Base-by-base conservation (phyloP, 176 grass and related monocot species). In the Zea luxurians region DNA sequence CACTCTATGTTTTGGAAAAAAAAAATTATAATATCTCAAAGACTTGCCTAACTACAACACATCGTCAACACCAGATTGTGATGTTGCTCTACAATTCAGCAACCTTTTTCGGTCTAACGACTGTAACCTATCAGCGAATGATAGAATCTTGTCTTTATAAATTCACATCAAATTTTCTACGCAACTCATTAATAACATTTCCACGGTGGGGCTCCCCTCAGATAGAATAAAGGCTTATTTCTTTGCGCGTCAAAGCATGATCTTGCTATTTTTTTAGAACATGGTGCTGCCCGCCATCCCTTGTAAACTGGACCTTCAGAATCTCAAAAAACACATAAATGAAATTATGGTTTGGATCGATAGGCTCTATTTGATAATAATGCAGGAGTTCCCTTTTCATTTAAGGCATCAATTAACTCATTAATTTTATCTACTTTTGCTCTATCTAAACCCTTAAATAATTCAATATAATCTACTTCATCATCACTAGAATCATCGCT, bases 281-380 rank as follows among this genome's bases (percentile, higher is more conserved):
- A 21, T 48, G 36, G 21, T 65, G 49, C 1, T 52, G 45, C 20
- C 35, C 4, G 3, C 1, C 70, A 66, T 46, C 48, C 18, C 48
- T 38, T 66, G 61, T 37, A 54, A 55, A 38, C 0, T 13, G 10
- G 15, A 76, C 54, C 7, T 83, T 68, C 49, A 49, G 17, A 17
- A 53, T 48, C 48, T 8, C 60, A 42, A 42, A 69, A 27, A 48
- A 34, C 72, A 27, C 2, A 17, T 88, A 74, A 87, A 91, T 27
- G 27, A 27, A 27, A 27, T 27, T 27, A 1, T 0, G 27, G 27
- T 27, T 27, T 27, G 27, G 27, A 27, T 27, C n/a, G n/a, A n/a
- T n/a, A n/a, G n/a, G n/a, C n/a, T n/a, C n/a, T n/a, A n/a, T n/a
- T n/a, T n/a, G n/a, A n/a, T n/a, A n/a, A n/a, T n/a, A n/a, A n/a